Conservation (phyloP, 2,329 filamentous ascomycete genomes). For the Fusarium hostae region DNA sequence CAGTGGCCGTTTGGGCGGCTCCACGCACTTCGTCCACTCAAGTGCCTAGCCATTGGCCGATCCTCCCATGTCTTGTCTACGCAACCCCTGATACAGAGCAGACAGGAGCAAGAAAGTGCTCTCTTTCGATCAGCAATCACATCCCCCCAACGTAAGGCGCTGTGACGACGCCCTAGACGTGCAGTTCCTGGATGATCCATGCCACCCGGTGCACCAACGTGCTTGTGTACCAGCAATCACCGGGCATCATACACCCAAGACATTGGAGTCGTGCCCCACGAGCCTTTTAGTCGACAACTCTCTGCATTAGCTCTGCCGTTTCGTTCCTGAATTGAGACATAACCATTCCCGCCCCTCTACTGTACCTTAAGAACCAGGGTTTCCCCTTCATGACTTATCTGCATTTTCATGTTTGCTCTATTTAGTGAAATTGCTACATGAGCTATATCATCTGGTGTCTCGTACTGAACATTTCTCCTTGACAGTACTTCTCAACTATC, state of each 20-base stretch:
- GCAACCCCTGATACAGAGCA: constrained; percentile 27
- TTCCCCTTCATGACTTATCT: constrained; percentile 32
- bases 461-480: constrained; percentile 30
- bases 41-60: constrained; percentile 39
- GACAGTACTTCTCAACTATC: constrained; percentile 77
- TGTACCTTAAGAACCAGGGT: constrained; percentile 41
- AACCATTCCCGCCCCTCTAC: constrained; percentile 47
- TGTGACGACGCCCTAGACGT: constrained; percentile 41
- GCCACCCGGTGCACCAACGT: constrained; percentile 28
- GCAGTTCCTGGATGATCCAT: constrained; percentile 43
- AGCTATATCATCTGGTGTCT: constrained; percentile 5
- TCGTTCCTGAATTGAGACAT: constrained; percentile 56
- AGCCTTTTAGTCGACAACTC: constrained; percentile 35
- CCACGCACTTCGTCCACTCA: constrained; percentile 30
- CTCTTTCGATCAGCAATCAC: constrained; percentile 40
- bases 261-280: constrained; percentile 37
- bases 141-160: constrained; percentile 34
- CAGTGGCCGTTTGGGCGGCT: constrained; percentile 36
- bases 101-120: constrained; percentile 23
- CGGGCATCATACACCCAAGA: constrained; percentile 38
- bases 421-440: constrained; percentile 6
- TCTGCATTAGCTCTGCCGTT: constrained; percentile 38
- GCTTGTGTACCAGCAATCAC: constrained; percentile 39
- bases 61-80: constrained; percentile 26
- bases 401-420: constrained; percentile 7